Evolutionary conservation across 1,284 basidiomycete species (phyloP), one percentile per base, ranked within the genome.

Genomic region (Coniferiporia sulphurascens): DNA sequence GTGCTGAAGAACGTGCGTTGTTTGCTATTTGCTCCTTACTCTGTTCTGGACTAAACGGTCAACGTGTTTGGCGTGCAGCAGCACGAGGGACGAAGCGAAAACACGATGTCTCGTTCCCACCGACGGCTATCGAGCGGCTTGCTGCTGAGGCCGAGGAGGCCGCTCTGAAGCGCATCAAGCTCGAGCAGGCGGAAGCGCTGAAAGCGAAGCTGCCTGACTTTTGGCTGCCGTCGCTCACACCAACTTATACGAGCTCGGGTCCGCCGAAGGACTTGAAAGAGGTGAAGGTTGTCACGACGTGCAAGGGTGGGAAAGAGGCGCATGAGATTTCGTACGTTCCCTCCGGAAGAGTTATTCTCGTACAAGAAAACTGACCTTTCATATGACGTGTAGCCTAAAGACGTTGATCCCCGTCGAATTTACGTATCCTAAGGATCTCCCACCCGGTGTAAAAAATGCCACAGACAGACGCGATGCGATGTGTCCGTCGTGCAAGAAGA

Each of bases 141-240:
- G 82, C 89, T 22, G 77, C 75, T 13, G 87, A 93, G 69, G 93
- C 93, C 0, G 93, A 96, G 71, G 90, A 92, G 56, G 86, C 84
- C 17, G 95, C 95, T 0, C 73, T 94, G 52, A 81, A 79, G 34
- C 76, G 85, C 65, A 92, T 97, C 46, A 91, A 94, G 69, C 79
- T 79, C 27, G 95, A 98, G 71, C 91, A 93, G 68, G 85, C 86
- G 0, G 92, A 93, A 62, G 81, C 87, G 2, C 75, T 95, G 55
- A 89, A 88, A 61, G 82, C 85, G 59, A 96, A 96, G 71, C 80
- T 98, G 6, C 93, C 95, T 0, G 93, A 95, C 66, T 98, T 96
- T 70, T 98, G 95, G 95, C 78, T 97, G 48, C 94, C 91, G 17
- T 91, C 85, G 0, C 74, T 96, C 38, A 93, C 94, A 0, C 94